Base-by-base conservation (phyloP, 352 stramenopile species). In the Blastocystis hominis region DNA sequence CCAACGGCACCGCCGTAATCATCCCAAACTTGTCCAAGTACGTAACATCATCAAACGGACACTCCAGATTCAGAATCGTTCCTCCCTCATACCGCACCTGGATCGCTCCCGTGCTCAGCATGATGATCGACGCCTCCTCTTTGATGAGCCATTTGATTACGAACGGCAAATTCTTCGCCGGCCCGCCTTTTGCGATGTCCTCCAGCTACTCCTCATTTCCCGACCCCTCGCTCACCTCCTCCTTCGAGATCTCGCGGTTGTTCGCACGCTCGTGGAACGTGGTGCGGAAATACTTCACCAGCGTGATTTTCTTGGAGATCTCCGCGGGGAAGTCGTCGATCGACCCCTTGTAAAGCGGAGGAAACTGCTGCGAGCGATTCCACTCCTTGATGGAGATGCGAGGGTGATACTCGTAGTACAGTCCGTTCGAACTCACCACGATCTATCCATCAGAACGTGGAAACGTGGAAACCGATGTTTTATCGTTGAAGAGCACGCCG, bases 241-340 rank as follows among this genome's bases (percentile, higher is more conserved):
- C 72, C 56, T 84, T 84, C 56, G 72, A 66, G n/a, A 84, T 63
- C 36, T 68, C 34, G 36, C 72, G 72, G 46, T 84, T 84, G 7
- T 47, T 46, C 55, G 36, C 46, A 30, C 72, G 72, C 10, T 84
- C 72, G 36, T 34, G 72, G 55, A 84, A 84, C 6, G 66, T 84
- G 15, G 72, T 84, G 6, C 77, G 44, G 56, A 87, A 87, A 50
- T 87, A 87, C 46, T 87, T 87, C 15, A 87, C 64, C n/a, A 87
- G 63, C 54, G 77, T 78, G 36, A 87, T 78, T 50, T 87, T 87
- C 77, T 87, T 87, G 10, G 62, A 61, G 13, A 87, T 44, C 36
- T 87, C 77, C 7, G 40, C 17, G 7, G 77, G 77, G 38, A 77
- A 87, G 46, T 87, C 77, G 20, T 87, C 77, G 20, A 87, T 78